Evolutionary conservation across 371 early-diverging fungal species (phyloP).

Genomic region (Lichtheimia corymbifera): DNA sequence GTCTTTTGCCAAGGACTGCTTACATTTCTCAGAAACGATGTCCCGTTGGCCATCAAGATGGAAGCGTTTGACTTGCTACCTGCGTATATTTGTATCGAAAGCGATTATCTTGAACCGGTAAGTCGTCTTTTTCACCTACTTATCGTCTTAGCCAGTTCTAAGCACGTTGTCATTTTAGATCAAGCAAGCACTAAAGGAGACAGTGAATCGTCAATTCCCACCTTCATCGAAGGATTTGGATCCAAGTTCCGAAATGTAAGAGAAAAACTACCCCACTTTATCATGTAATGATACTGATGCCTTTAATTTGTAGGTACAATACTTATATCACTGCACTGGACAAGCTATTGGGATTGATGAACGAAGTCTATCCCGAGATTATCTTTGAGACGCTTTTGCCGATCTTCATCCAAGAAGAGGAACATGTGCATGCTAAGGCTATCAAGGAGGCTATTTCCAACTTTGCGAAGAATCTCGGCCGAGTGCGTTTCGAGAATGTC

Average conservation of each 20-base stretch:
- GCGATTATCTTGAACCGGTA: constrained; percentile 15
- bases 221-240: constrained; percentile 44
- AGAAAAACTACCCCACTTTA: neutral
- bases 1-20: constrained; percentile 23
- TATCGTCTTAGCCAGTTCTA: neutral
- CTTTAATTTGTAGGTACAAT: constrained; percentile 35
- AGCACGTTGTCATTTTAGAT: constrained; percentile 23
- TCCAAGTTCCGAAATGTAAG: constrained; percentile 27
- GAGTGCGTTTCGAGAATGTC: constrained; percentile 38
- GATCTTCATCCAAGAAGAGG: constrained; percentile 56
- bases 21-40: constrained; percentile 14
- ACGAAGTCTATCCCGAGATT: constrained; percentile 35
- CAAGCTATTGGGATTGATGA: constrained; percentile 50
- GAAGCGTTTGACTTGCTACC: constrained; percentile 39
- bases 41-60: constrained; percentile 22
- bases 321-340: constrained; percentile 58
- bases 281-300: neutral
- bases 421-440: constrained; percentile 50
- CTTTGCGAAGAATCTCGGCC: constrained; percentile 41
- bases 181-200: constrained; percentile 23
- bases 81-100: constrained; percentile 28
- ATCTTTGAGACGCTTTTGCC: constrained; percentile 55
- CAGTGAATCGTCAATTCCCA: constrained; percentile 54
- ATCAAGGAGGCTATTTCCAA: constrained; percentile 38
- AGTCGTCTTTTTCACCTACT: too few relatives aligned